Evolutionary conservation across 2,329 filamentous ascomycete species (phyloP), one percentile per base, ranked within the genome.

Genomic region (Cercospora beticola): DNA sequence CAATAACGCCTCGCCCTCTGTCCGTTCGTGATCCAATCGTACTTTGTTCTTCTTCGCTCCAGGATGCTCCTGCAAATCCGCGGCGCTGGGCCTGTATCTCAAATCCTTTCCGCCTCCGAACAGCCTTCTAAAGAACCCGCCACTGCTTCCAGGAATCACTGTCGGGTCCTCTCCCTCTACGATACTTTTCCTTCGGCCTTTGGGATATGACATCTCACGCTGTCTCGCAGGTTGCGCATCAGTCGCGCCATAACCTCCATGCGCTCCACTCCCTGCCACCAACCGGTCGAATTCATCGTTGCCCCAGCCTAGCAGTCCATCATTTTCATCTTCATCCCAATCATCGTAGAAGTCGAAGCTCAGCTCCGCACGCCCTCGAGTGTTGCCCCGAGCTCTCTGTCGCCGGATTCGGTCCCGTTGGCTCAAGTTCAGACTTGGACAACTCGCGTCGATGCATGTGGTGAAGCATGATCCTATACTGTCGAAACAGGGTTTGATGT

Each of bases 321-420:
- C 86, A 36, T 87, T 86, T 31, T 88, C 86, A 65, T 88, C 86
- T 57, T 86, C 85, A 70, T 97, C 93, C 94, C 94, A 98, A 80
- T 97, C 94, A 80, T 97, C 94, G 82, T 98, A 98, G 79, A 98
- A 98, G 79, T 97, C 94, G 78, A 98, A 98, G 76, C 88, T 94
- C 75, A 91, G 88, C 80, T 97, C 94, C 30, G 93, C 91, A 62
- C 88, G 81, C 2, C 87, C 88, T 69, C 83, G 79, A 66, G 82
- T 80, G 23, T 84, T 81, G 40, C 90, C 87, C 75, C 93, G 89
- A 70, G 90, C 84, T 66, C 92, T 88, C 31, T 80, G 76, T 90
- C 88, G 36, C 90, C 93, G 1, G 91, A 89, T 57, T 61, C 77
- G 71, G 72, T 80, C 71, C 74, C 76, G 74, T 73, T 80, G 73